Evolutionary conservation across 768 basidiomycete species (phyloP).

Genomic region (Tylopilus intermedius): DNA sequence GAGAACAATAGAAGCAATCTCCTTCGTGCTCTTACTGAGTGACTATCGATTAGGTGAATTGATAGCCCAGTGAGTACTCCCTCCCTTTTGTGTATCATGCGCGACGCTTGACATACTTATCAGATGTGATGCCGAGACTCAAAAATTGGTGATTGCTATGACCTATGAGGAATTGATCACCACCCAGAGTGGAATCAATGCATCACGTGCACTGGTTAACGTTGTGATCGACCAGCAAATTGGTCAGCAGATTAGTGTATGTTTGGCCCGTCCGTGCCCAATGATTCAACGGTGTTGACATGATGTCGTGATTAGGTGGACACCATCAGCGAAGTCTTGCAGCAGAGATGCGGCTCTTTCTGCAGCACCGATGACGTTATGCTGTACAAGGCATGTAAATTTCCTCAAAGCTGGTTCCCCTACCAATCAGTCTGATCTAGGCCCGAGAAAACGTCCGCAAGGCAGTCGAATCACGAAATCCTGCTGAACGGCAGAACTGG

Average conservation of each 20-base stretch:
- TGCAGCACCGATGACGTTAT: slow-evolving; percentile 98
- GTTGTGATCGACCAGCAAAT: slow-evolving; percentile 98
- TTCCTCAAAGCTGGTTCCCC: slow-evolving; percentile 1
- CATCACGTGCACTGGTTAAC: slow-evolving; percentile 86
- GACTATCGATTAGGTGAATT: slow-evolving; percentile 89
- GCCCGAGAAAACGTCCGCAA: slow-evolving; percentile 91
- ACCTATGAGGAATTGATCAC: slow-evolving; percentile 88
- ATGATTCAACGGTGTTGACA: slow-evolving; percentile 1
- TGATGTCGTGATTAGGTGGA: slow-evolving; percentile 62
- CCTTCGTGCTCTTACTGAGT: slow-evolving; percentile 85
- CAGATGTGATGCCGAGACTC: slow-evolving; percentile 71
- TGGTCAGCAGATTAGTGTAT: slow-evolving; percentile 89
- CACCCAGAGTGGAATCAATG: slow-evolving; percentile 76
- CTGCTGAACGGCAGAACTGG: slow-evolving; percentile 69
- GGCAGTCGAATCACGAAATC: slow-evolving; percentile 76
- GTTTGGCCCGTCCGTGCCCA: slow-evolving; percentile 21
- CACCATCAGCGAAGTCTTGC: slow-evolving; percentile 90
- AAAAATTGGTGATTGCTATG: slow-evolving; percentile 61
- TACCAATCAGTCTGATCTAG: slow-evolving; percentile 34
- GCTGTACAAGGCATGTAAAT: slow-evolving; percentile 75
- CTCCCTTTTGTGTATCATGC: neutral
- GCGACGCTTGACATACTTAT: slow-evolving; percentile 6
- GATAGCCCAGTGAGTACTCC: slow-evolving; percentile 61
- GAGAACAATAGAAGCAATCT: slow-evolving; percentile 89
- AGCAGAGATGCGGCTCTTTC: slow-evolving; percentile 93